These are phyloP conservation scores for Sodiomyces alkalinus DNA, from an alignment of 2,329 filamentous ascomycete genomes.

Conservation along the genomic window DNA sequence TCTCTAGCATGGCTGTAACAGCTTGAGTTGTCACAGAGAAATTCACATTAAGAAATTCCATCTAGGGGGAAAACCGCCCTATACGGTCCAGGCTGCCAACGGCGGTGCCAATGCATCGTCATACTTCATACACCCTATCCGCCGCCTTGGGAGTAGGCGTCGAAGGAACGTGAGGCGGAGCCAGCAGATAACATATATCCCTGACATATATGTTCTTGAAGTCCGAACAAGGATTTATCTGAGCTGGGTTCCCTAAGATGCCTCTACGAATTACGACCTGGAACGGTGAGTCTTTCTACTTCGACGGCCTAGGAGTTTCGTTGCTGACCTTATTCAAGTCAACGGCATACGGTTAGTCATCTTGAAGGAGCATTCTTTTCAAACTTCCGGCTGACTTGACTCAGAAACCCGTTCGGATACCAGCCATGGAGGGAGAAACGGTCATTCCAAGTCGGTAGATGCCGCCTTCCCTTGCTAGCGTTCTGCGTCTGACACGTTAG, in stretches of 20 bases:
- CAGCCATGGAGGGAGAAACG: constrained; percentile 64
- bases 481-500: constrained; percentile 1
- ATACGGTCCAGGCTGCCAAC: too few species aligned
- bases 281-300: constrained; percentile 46
- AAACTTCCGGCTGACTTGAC: too few species aligned
- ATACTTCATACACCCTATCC: too few species aligned
- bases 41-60: too few species aligned
- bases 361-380: too few species aligned
- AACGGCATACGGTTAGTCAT: constrained; percentile 59
- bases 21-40: too few species aligned
- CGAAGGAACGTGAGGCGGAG: constrained; percentile 1
- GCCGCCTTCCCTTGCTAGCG: too few species aligned
- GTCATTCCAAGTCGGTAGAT: constrained; percentile 44
- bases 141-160: background rate
- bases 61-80: too few species aligned
- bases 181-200: background rate
- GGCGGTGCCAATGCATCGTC: too few species aligned
- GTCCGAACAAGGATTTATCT: too few species aligned
- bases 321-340: constrained; percentile 35
- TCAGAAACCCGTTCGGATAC: constrained; percentile 68
- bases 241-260: too few species aligned
- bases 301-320: background rate
- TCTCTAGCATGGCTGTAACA: too few species aligned
- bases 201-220: background rate
- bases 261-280: constrained; percentile 69